Evolutionary conservation across 176 grass and related monocot species (phyloP), one percentile per base, ranked within the genome.

Genomic region (Aechmea fasciata): DNA sequence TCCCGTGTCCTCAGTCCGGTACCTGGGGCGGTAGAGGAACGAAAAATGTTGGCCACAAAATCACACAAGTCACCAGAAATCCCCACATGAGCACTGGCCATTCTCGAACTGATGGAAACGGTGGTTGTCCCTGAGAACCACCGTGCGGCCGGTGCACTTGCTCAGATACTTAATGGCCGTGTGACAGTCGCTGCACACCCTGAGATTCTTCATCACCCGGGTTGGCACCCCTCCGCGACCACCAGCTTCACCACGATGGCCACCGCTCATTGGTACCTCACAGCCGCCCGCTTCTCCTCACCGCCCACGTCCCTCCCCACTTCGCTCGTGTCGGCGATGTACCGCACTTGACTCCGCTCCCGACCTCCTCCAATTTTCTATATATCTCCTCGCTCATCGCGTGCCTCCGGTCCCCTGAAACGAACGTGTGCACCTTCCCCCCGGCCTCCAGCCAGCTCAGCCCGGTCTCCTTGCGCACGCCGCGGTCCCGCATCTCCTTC

Each of bases 361-460:
- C 82, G 49, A 97, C 84, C 83, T 90, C 83, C 22, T 81, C 84
- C 57, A 97, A 75, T 51, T 85, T 33, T 33, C 47, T 63, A 69
- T 92, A 92, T 67, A 97, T 92, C 61, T 92, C 94, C 0, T 68
- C 75, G 6, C 73, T 90, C 81, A 69, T 85, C 33, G 80, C 62
- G 72, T 97, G 89, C n/a, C 72, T 77, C 72, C 83, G 83, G 71
- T 91, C 91, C 49, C 87, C 79, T 0, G 94, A 97, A 1, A 77
- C 89, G 57, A 97, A 97, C 50, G 89, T 87, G 81, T 97, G 89
- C 55, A 97, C 82, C 78, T 78, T 61, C 20, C 89, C n/a, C n/a
- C n/a, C n/a, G n/a, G n/a, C n/a, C n/a, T n/a, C n/a, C n/a, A n/a
- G 71, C 94, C 94, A 97, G 71, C 94, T 92, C 69, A 97, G 83